phyloP scores from a whole-genome alignment of 441 rosid genomes.

The Populus hybrid region DNA sequence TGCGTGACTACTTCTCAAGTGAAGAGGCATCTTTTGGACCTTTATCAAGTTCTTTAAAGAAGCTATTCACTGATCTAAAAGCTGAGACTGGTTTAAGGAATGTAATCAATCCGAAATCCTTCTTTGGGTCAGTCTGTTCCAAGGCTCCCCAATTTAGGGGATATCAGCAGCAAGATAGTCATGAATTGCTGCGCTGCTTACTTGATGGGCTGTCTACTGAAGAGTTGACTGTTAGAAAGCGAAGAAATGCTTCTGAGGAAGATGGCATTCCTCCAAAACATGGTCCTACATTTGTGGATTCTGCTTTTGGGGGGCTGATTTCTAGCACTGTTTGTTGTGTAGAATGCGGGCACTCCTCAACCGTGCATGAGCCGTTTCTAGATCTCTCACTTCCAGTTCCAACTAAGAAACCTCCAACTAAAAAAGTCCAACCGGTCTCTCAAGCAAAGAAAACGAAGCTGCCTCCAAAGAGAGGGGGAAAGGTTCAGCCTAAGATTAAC shows the following conservation, averaged over 20 bases:
- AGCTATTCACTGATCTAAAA: constrained; percentile 63
- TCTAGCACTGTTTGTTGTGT: constrained; percentile 82
- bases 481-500: constrained; percentile 41
- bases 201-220: constrained; percentile 81
- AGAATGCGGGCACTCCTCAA: constrained; percentile 81
- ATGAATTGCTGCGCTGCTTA: constrained; percentile 80
- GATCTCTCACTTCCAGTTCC: constrained; percentile 95
- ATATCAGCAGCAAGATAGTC: constrained; percentile 94
- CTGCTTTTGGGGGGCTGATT: constrained; percentile 77
- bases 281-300: constrained; percentile 60
- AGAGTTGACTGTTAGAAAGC: constrained; percentile 56
- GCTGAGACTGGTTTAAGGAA: constrained; percentile 51
- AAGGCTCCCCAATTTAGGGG: constrained; percentile 93
- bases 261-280: constrained; percentile 34
- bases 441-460: constrained; percentile 66
- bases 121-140: constrained; percentile 61
- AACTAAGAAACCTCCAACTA: constrained; percentile 67
- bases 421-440: constrained; percentile 46
- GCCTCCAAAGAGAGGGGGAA: constrained; percentile 60
- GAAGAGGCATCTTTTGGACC: constrained; percentile 51
- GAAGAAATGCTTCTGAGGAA: constrained; percentile 33
- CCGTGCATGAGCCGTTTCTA: constrained; percentile 76
- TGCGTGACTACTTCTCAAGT: constrained; percentile 54
- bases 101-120: constrained; percentile 64
- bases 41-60: constrained; percentile 62